Evolutionary conservation across 371 early-diverging fungal species (phyloP), one percentile per base, ranked within the genome.

Genomic region (Amoeboaphelidium protococcarum): DNA sequence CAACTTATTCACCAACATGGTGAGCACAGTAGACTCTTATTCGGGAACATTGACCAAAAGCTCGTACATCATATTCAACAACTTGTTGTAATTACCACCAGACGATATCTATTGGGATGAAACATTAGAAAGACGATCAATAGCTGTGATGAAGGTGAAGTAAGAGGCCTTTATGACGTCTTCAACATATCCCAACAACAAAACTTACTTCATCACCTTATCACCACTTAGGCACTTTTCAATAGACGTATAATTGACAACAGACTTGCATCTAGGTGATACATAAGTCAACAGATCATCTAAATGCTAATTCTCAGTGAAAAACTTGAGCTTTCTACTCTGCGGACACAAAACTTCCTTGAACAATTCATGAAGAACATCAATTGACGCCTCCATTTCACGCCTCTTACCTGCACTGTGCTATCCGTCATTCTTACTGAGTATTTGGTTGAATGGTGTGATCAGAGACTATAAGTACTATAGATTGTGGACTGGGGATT

Each of bases 1-100:
- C n/a, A 94, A 62, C 58, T 91, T 94, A 74, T 87, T 89, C 50
- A 86, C 77, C 22, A 94, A 68, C 46, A 94, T 55, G 27, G 77
- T 70, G 41, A 94, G 68, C 49, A 94, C 65, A 52, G 87, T 90
- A 46, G 80, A 78, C 55, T 94, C 95, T 62, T 91, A 87, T 61
- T 94, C 95, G 4, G 92, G 86, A 57, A 88, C 89, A 23, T 72
- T 62, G 40, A 65, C 59, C 48, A 91, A 62, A 31, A 94, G 63
- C 52, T 80, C 79, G 46, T 67, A 62, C 43, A 88, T 69, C 60
- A 69, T 72, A 6, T 60, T 57, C 2, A 90, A 61, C 66, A 75
- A 74, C 53, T 71, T 77, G 54, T 73, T 72, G 47, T 81, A 76
- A 23, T 87, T 76, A 51, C 82, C 74, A 42, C 69, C 63, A 21